phyloP scores from a whole-genome alignment of 257 asterid species.

The Galeopsis tetrahit region DNA sequence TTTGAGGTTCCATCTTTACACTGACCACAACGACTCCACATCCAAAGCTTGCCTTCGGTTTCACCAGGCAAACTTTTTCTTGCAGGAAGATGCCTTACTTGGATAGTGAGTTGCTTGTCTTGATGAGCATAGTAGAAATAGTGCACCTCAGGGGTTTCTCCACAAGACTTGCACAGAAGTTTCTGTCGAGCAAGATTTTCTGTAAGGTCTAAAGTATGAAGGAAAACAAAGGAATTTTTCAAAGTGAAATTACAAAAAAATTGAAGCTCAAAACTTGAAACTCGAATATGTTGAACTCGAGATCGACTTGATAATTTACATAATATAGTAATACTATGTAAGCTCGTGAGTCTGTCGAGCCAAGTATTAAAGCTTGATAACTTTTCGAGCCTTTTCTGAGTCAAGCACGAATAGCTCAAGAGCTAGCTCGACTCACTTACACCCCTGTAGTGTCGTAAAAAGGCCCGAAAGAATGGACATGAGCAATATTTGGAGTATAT shows the following conservation, averaged over 20 bases:
- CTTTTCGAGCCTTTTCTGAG: too few species aligned
- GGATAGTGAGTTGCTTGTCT: slow-evolving; percentile 81
- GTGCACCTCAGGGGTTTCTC: slow-evolving; percentile 71
- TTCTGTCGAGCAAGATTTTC: slow-evolving; percentile 52
- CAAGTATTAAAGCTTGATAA: not conserved
- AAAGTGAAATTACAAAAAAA: too few species aligned
- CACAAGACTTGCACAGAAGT: slow-evolving; percentile 74
- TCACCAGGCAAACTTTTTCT: slow-evolving; percentile 70
- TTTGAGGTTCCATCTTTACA: slow-evolving; percentile 58
- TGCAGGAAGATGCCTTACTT: slow-evolving; percentile 66
- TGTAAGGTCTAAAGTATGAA: not conserved
- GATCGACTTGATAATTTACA: not conserved
- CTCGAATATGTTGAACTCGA: not conserved
- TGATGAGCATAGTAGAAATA: slow-evolving; percentile 81
- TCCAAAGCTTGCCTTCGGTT: slow-evolving; percentile 92
- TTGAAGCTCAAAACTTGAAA: too few species aligned
- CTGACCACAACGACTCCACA: slow-evolving; percentile 97
- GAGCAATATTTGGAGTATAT: not conserved
- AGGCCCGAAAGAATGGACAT: not conserved
- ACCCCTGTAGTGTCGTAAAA: not conserved
- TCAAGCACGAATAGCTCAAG: not conserved
- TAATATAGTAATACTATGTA: not conserved
- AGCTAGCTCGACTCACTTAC: not conserved
- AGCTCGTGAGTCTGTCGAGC: not conserved
- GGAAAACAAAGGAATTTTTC: not conserved